These are phyloP conservation scores for Sanguinoderma infundibulare DNA, from an alignment of 1,284 basidiomycete genomes.

Conservation along the genomic window DNA sequence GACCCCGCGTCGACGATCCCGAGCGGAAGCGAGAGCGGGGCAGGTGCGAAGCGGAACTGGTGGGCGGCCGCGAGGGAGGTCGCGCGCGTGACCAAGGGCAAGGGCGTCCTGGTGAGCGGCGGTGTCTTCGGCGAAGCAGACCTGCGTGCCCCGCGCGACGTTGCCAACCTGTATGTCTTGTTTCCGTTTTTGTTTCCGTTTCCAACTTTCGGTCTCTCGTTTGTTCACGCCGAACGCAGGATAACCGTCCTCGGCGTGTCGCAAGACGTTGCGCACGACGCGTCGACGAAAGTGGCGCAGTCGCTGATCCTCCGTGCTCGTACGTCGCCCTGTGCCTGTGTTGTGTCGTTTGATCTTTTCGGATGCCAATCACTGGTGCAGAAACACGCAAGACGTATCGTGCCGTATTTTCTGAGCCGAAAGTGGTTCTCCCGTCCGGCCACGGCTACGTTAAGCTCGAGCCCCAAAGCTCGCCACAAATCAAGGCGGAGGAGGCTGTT, in stretches of 20 bases:
- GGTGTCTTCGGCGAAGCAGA: constrained; percentile 62
- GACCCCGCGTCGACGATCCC: constrained; percentile 49
- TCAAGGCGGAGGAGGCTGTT: background rate
- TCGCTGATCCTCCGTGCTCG: constrained; percentile 74
- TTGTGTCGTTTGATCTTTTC: background rate
- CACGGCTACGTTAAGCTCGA: background rate
- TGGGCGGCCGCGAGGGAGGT: constrained; percentile 80
- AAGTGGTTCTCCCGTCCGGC: constrained; percentile 54
- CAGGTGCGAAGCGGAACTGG: constrained; percentile 74
- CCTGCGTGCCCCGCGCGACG: constrained; percentile 69
- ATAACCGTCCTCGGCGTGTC: constrained; percentile 68
- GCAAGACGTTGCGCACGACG: constrained; percentile 67
- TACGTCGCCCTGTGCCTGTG: constrained; percentile 42
- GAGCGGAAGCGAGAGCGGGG: constrained; percentile 55
- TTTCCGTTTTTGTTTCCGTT: background rate
- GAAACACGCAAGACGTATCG: constrained; percentile 66
- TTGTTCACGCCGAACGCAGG: constrained; percentile 31
- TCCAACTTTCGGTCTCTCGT: background rate
- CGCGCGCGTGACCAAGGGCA: constrained; percentile 77
- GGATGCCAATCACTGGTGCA: constrained; percentile 26
- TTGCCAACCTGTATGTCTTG: constrained; percentile 69
- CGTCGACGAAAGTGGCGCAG: constrained; percentile 63
- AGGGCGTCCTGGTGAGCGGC: constrained; percentile 70
- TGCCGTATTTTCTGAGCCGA: constrained; percentile 74
- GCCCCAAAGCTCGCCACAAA: background rate